These are phyloP conservation scores for Lasiodiplodia sp. DNA, from an alignment of 2,329 filamentous ascomycete genomes.

Conservation along the genomic window DNA sequence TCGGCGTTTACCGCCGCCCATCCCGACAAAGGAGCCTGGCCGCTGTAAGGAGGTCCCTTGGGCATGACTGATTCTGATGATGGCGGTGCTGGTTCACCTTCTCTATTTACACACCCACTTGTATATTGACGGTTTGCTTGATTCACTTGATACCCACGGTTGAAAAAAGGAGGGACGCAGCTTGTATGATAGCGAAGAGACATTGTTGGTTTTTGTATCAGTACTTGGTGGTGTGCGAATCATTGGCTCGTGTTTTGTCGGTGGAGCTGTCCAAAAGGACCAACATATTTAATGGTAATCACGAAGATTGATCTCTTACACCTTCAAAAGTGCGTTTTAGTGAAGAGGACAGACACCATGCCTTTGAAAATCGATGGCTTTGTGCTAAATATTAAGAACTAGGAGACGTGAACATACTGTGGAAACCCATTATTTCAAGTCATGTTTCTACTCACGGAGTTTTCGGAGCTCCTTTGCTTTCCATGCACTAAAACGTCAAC, in stretches of 20 bases:
- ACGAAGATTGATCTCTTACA: not conserved
- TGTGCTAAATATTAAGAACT: not conserved
- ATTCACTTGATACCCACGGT: slow-evolving; percentile 8
- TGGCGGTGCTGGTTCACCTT: not conserved
- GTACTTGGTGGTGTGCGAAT: not conserved
- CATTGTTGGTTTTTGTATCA: not conserved
- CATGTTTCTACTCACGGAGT: too few relatives aligned
- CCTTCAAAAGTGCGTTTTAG: not conserved
- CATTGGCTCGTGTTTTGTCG: not conserved
- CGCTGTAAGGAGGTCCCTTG: not conserved
- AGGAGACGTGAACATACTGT: too few relatives aligned
- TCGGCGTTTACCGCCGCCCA: slow-evolving; percentile 21
- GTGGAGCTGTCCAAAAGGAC: not conserved
- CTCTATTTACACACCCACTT: not conserved
- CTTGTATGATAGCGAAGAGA: slow-evolving; percentile 1
- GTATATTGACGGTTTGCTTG: not conserved
- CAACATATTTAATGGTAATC: not conserved
- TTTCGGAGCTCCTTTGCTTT: too few relatives aligned
- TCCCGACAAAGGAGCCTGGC: slow-evolving; percentile 15
- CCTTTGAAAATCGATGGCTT: not conserved
- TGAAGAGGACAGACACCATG: not conserved
- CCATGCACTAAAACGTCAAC: too few relatives aligned
- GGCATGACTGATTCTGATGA: slow-evolving; percentile 2
- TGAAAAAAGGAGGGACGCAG: not conserved
- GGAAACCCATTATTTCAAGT: too few relatives aligned